A percentile compares a stretch with the other conserved stretches of the same genome.
Conservation (phyloP, 2,329 filamentous ascomycete genomes). For the Exophiala viscosa region DNA sequence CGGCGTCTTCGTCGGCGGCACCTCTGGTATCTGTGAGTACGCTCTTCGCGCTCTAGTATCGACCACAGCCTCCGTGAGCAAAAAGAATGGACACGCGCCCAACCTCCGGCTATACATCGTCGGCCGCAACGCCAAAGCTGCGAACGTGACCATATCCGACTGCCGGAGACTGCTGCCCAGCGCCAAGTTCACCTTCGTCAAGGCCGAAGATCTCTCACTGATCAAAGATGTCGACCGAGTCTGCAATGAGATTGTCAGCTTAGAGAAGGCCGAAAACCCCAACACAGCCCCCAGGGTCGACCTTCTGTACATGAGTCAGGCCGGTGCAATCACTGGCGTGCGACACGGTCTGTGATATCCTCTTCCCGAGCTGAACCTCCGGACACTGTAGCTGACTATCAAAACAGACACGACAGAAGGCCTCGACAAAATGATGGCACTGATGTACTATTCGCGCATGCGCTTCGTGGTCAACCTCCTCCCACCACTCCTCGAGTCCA, state of each 20-base stretch:
- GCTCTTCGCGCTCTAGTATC: slow-evolving; percentile 16
- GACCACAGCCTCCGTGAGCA: slow-evolving; percentile 1
- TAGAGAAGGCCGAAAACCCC: slow-evolving; percentile 25
- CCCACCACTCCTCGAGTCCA: slow-evolving; percentile 28
- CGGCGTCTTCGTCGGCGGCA: slow-evolving; percentile 68
- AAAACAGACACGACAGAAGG: slow-evolving; percentile 33
- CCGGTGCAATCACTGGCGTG: slow-evolving; percentile 27
- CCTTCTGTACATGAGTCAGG: slow-evolving; percentile 34
- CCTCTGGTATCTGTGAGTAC: slow-evolving; percentile 28
- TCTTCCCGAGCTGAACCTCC: background rate
- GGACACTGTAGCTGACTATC: background rate
- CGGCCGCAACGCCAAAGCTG: slow-evolving; percentile 30
- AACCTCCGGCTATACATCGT: slow-evolving; percentile 35
- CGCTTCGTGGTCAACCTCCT: slow-evolving; percentile 30
- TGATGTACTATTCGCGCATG: slow-evolving; percentile 35
- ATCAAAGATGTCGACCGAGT: slow-evolving; percentile 36
- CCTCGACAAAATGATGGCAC: slow-evolving; percentile 30
- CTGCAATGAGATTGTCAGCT: slow-evolving; percentile 29
- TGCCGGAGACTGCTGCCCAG: slow-evolving; percentile 31
- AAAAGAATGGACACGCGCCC: slow-evolving; percentile 4
- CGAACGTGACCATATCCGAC: slow-evolving; percentile 31
- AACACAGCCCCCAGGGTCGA: slow-evolving; percentile 31
- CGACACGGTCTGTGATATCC: slow-evolving; percentile 19
- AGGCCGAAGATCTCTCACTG: slow-evolving; percentile 32
- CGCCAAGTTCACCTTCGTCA: slow-evolving; percentile 36